Base-by-base conservation (phyloP, 805 yeast species). In the Teunomyces lycoperdinae region DNA sequence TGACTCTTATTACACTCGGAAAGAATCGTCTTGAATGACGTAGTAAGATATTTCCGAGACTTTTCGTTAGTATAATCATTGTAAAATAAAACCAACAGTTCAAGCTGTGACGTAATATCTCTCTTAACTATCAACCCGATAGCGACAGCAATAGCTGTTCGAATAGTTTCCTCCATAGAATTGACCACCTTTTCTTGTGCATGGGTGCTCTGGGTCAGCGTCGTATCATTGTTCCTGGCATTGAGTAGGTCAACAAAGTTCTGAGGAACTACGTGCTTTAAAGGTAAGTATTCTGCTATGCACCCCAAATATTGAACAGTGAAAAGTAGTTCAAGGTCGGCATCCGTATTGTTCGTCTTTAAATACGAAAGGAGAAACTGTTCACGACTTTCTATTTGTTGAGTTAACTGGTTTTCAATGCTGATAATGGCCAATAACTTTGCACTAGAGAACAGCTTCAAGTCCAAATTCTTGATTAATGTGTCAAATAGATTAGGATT, bases 281-380 rank as follows among this genome's bases (percentile, higher is more conserved):
- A 43, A 3, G 41, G 28, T 9, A n/a, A n/a, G 14, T 13, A 20
- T 30, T 34, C 47, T n/a, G 79, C 76, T 28, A 79, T 66, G 48
- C 74, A 73, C 4, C 85, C 87, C 44, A 83, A 58, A 34, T 77
- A 76, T 32, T 73, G 74, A 36, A 70, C 60, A 39, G 66, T 64
- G 54, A 74, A 76, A 1, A 67, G 50, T 11, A 63, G 45, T 32
- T 60, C 50, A 1, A 43, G 49, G n/a, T 54, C 55, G 24, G 56
- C 58, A 10, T 58, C 33, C 5, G 49, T 43, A 5, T 62, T 61
- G 38, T 63, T 56, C 73, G 50, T 64, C 65, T 29, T 62, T 57
- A 48, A 73, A 58, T 14, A 68, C 55, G 2, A 58, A 60, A n/a
- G 57, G 48, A 76, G 61, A 14, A 69, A 58, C 1, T 48, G 29